A percentile compares a stretch with the other conserved stretches of the same genome.
phyloP scores from a whole-genome alignment of 108 stramenopile genomes.

The Cylindrotheca fusiformis region DNA sequence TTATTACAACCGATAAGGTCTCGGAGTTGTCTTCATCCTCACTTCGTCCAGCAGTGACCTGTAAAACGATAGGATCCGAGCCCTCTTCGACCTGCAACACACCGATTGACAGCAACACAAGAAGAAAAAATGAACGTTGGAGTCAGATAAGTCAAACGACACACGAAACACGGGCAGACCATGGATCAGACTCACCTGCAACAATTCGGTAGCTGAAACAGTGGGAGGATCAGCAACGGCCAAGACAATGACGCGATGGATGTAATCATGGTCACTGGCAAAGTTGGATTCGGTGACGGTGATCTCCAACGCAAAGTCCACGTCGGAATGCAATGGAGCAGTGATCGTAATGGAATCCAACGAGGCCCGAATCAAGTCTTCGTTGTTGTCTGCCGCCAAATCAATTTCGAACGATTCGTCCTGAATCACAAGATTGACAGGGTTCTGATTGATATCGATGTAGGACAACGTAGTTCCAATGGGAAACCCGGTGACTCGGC shows the following conservation, averaged over 20 bases:
- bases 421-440: neutral
- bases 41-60: conserved; percentile 4
- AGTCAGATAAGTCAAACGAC: no score
- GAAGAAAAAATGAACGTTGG: neutral
- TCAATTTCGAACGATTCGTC: neutral
- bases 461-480: neutral
- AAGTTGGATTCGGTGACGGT: neutral
- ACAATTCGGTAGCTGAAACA: neutral
- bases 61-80: neutral
- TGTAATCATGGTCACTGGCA: neutral
- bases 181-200: neutral
- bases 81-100: conserved; percentile 4
- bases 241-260: neutral
- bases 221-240: conserved; percentile 18
- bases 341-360: neutral
- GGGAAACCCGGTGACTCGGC: conserved; percentile 1
- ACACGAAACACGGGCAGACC: no score
- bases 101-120: no score
- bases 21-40: conserved; percentile 8
- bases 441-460: neutral
- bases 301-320: conserved; percentile 3
- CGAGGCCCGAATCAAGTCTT: neutral
- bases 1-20: conserved; percentile 6
- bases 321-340: conserved; percentile 1
- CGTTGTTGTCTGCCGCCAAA: neutral